Conservation (phyloP, 1,284 basidiomycete species). For the Cutaneotrichosporon spelunceum region DNA sequence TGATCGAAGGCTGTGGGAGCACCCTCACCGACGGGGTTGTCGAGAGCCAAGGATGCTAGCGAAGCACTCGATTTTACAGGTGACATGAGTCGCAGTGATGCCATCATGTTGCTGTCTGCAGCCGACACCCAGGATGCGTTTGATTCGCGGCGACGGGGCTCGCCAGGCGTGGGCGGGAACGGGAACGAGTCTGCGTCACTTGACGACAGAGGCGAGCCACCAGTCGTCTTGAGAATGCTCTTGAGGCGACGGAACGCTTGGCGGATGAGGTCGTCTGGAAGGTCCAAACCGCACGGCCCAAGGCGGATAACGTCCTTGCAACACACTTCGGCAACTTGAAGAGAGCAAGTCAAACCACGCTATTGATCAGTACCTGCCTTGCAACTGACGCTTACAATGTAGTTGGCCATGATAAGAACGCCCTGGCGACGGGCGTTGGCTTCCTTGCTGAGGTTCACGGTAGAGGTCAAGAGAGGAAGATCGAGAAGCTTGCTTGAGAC, state of each 20-base stretch:
- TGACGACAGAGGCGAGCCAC: constrained; percentile 11
- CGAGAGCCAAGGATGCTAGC: constrained; percentile 16
- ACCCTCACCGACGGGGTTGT: not conserved
- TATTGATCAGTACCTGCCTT: constrained; percentile 11
- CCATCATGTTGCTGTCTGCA: constrained; percentile 14
- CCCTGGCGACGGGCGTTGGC: constrained; percentile 14
- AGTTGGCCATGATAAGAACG: constrained; percentile 33
- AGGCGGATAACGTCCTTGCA: constrained; percentile 35
- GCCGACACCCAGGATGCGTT: constrained; percentile 19
- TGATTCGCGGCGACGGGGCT: constrained; percentile 17
- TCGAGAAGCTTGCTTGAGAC: constrained; percentile 28
- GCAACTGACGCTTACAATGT: constrained; percentile 37
- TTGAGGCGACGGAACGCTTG: constrained; percentile 40
- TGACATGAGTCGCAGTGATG: constrained; percentile 18
- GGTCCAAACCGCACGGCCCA: constrained; percentile 30
- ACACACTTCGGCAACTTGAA: constrained; percentile 25
- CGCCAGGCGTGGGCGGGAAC: constrained; percentile 19
- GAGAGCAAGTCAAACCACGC: constrained; percentile 33
- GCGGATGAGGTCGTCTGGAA: constrained; percentile 39
- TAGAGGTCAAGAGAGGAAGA: constrained; percentile 20
- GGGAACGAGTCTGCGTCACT: constrained; percentile 20
- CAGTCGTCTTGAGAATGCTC: constrained; percentile 25
- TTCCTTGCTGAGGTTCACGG: constrained; percentile 13
- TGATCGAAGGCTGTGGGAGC: not conserved
- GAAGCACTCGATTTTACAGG: constrained; percentile 33